Conservation (phyloP, 2,329 filamentous ascomycete species). For the Teratosphaeria zuluensis region DNA sequence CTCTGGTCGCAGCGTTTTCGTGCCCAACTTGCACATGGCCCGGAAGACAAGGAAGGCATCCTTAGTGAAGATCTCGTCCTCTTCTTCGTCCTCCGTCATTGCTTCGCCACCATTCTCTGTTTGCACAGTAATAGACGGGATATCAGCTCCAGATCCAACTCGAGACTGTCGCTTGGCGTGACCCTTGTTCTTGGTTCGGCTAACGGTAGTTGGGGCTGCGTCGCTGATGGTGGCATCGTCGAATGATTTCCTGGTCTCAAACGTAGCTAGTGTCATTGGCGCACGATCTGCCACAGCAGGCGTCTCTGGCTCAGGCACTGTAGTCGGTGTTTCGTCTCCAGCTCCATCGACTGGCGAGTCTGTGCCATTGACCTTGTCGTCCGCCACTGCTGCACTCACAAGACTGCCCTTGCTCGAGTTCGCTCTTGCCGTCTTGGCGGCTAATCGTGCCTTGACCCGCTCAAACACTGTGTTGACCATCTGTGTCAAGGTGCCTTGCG, state of each 20-base stretch:
- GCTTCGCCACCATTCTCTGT: slow-evolving; percentile 35
- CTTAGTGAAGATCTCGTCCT: slow-evolving; percentile 93
- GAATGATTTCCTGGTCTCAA: slow-evolving; percentile 56
- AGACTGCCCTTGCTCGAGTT: slow-evolving; percentile 40
- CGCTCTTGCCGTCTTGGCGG: slow-evolving; percentile 73
- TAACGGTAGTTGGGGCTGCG: slow-evolving; percentile 58
- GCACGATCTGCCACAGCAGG: slow-evolving; percentile 27
- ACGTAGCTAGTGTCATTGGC: slow-evolving; percentile 59
- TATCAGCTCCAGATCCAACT: slow-evolving; percentile 36
- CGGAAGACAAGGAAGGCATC: slow-evolving; percentile 96
- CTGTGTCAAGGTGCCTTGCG: slow-evolving; percentile 91
- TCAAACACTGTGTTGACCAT: slow-evolving; percentile 99
- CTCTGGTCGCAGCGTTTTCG: slow-evolving; percentile 79
- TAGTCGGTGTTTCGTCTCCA: slow-evolving; percentile 25
- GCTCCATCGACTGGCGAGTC: slow-evolving; percentile 18
- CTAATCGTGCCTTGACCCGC: slow-evolving; percentile 74
- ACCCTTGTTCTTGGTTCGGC: slow-evolving; percentile 41
- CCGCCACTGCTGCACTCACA: slow-evolving; percentile 20
- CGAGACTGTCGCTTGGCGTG: slow-evolving; percentile 20
- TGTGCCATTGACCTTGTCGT: slow-evolving; percentile 20
- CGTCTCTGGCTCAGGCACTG: slow-evolving; percentile 14
- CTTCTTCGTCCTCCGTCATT: slow-evolving; percentile 62
- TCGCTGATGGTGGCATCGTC: slow-evolving; percentile 58
- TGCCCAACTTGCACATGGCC: slow-evolving; percentile 94
- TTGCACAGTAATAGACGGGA: slow-evolving; percentile 28